Conservation (phyloP, 176 grass and related monocot species). For the barley (Hordeum vulgare) region MorexV3_pseudomolecules_assembly NC_058518.1:389966033-389966532, state of each 20-base stretch:
- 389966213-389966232: background rate
- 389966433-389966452: background rate
- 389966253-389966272: background rate
- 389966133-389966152: too few species aligned
- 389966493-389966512: background rate
- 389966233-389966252: background rate
- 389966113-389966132: too few species aligned
- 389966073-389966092: too few species aligned
- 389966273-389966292: background rate
- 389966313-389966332: background rate
- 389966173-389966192: too few species aligned
- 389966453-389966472: background rate
- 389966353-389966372: background rate
- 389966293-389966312: background rate
- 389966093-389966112: too few species aligned
- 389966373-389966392: background rate
- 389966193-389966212: constrained; percentile 7
- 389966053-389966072: too few species aligned
- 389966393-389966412: background rate
- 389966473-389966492: background rate
- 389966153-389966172: too few species aligned
- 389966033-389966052: too few species aligned
- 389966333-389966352: background rate
- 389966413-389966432: background rate
- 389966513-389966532: background rate